phyloP scores from a whole-genome alignment of 2,329 filamentous ascomycete species.

The Plectosphaerella plurivora region DNA sequence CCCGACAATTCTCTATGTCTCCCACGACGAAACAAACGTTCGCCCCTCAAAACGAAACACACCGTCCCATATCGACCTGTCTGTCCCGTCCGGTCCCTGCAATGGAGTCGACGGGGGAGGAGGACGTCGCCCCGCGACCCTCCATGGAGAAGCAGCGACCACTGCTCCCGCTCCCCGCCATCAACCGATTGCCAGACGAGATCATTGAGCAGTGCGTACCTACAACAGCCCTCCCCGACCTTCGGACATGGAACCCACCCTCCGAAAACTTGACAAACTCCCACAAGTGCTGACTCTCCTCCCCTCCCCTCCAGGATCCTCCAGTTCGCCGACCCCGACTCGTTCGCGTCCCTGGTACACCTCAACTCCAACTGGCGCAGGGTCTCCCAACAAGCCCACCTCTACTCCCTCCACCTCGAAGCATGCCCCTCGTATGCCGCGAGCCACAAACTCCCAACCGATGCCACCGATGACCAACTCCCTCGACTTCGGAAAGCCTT shows the following conservation, averaged over 20 bases:
- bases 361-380: constrained; percentile 63
- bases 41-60: neutral
- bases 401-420: constrained; percentile 60
- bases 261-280: constrained; percentile 4
- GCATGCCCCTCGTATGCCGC: constrained; percentile 55
- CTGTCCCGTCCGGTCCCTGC: neutral
- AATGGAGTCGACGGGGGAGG: neutral
- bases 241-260: neutral
- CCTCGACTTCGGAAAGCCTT: constrained; percentile 61
- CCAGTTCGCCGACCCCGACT: constrained; percentile 53
- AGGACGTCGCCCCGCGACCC: constrained; percentile 7
- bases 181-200: constrained; percentile 59
- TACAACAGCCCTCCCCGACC: neutral
- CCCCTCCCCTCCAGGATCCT: constrained; percentile 47
- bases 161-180: constrained; percentile 29
- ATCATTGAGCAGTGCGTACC: constrained; percentile 62
- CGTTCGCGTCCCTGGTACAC: constrained; percentile 62
- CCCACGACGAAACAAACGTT: neutral
- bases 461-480: constrained; percentile 33
- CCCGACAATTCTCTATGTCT: no score
- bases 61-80: neutral
- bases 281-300: neutral
- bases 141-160: constrained; percentile 27
- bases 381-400: constrained; percentile 57
- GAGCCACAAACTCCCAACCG: constrained; percentile 33